A percentile compares a stretch with the other conserved stretches of the same genome.
These are phyloP conservation scores for Berkeleyomyces basicola DNA, from an alignment of 2,329 filamentous ascomycete genomes.

Conservation along the genomic window DNA sequence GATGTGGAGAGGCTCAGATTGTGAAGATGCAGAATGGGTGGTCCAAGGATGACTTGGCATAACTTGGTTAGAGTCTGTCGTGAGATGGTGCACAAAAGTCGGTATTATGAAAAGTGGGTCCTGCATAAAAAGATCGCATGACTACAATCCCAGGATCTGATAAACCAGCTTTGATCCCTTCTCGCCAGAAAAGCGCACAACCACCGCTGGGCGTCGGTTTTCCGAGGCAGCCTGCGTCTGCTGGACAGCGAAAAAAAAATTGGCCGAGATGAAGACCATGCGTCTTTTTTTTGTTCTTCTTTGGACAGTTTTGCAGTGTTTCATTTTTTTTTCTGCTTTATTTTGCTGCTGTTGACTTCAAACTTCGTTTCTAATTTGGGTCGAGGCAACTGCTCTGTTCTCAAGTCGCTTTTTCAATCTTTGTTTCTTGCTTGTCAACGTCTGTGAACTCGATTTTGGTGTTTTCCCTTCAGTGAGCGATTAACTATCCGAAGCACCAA, in stretches of 20 bases:
- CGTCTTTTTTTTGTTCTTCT: not conserved
- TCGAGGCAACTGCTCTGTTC: no score
- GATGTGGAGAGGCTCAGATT: not conserved
- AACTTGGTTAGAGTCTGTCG: not conserved
- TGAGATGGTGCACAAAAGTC: not conserved
- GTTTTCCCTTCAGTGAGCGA: not conserved
- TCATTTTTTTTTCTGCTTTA: not conserved
- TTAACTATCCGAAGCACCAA: not conserved
- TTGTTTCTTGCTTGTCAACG: no score
- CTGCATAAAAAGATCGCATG: not conserved
- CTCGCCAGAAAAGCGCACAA: not conserved
- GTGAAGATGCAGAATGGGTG: not conserved
- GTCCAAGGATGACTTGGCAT: not conserved
- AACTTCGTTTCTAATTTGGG: no score
- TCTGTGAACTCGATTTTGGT: not conserved
- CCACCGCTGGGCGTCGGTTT: not conserved
- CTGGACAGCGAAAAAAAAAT: not conserved
- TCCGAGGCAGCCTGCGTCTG: not conserved
- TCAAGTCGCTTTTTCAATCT: no score
- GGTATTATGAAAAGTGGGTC: not conserved
- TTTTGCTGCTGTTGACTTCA: no score
- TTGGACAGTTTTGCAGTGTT: not conserved
- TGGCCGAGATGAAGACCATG: no score
- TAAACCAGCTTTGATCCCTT: not conserved
- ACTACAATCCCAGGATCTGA: constrained; percentile 2